phyloP scores from a whole-genome alignment of 768 basidiomycete species.

The Boletus reticuloceps region DNA sequence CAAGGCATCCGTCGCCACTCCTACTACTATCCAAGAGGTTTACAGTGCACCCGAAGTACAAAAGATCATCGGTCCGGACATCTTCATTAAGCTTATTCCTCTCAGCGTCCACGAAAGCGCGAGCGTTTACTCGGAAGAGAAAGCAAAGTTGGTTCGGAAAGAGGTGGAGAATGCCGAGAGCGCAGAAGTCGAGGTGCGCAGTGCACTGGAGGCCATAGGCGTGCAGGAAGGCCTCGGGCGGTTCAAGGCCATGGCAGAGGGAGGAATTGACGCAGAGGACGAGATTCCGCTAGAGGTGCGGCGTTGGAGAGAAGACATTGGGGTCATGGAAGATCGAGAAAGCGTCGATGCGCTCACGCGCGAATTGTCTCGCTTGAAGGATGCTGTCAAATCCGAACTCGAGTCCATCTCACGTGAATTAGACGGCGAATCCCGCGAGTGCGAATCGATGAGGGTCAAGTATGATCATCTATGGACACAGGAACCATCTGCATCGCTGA shows the following conservation, averaged over 20 bases:
- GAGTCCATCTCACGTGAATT: constrained; percentile 62
- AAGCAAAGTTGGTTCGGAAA: constrained; percentile 87
- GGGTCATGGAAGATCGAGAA: constrained; percentile 64
- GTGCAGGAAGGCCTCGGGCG: constrained; percentile 67
- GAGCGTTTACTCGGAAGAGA: constrained; percentile 96
- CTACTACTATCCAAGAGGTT: constrained; percentile 92
- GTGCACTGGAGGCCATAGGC: constrained; percentile 78
- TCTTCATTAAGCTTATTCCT: constrained; percentile 86
- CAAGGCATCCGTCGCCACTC: constrained; percentile 75
- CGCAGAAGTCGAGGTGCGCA: constrained; percentile 76
- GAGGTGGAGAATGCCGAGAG: constrained; percentile 88
- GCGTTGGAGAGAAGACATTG: constrained; percentile 73
- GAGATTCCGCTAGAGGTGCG: constrained; percentile 71
- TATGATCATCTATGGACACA: constrained; percentile 89
- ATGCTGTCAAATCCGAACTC: constrained; percentile 56
- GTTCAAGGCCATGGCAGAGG: constrained; percentile 70
- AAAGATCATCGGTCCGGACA: constrained; percentile 89
- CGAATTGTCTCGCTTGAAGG: constrained; percentile 59
- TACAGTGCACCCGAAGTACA: constrained; percentile 90
- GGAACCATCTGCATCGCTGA: constrained; percentile 71
- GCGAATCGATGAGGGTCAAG: constrained; percentile 84
- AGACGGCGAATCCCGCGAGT: constrained; percentile 81
- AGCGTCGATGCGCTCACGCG: constrained; percentile 60
- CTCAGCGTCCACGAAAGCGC: constrained; percentile 95
- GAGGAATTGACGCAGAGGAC: constrained; percentile 57